Evolutionary conservation across 1,284 basidiomycete species (phyloP).

Genomic region (Marasmius oreades): DNA sequence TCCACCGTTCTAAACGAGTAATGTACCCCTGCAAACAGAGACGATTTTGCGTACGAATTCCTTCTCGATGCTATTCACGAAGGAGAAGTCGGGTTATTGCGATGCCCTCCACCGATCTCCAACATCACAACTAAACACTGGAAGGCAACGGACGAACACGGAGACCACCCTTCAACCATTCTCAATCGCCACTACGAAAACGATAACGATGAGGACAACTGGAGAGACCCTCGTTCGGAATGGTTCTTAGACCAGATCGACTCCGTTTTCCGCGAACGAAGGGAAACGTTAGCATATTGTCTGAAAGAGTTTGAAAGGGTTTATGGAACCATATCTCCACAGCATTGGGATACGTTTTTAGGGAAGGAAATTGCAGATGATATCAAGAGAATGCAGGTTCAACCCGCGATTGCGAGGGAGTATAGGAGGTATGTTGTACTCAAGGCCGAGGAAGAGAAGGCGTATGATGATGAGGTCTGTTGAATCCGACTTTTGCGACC

Average conservation of each 20-base stretch:
- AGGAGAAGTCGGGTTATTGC: constrained; percentile 46
- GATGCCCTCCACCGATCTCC: constrained; percentile 33
- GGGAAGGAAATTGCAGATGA: constrained; percentile 42
- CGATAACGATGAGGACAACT: background rate
- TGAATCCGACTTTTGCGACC: background rate
- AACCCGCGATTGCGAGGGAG: constrained; percentile 52
- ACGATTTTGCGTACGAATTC: constrained; percentile 35
- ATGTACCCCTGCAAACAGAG: too few species aligned
- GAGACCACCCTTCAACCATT: background rate
- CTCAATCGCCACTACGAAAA: background rate
- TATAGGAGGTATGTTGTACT: constrained; percentile 64
- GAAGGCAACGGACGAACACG: background rate
- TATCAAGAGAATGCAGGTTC: constrained; percentile 45
- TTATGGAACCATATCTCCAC: constrained; percentile 29
- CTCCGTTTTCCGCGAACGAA: constrained; percentile 16
- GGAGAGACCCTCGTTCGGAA: background rate
- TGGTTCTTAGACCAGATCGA: constrained; percentile 5
- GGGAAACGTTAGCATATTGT: constrained; percentile 39
- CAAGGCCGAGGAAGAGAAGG: constrained; percentile 28
- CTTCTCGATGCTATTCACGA: constrained; percentile 47
- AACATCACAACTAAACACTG: background rate
- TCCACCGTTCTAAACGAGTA: background rate
- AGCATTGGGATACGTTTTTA: constrained; percentile 28
- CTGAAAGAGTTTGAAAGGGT: constrained; percentile 35
- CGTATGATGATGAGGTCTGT: background rate